Evolutionary conservation across 495 filamentous ascomycete species (phyloP).

Genomic region (Collariella sp.): DNA sequence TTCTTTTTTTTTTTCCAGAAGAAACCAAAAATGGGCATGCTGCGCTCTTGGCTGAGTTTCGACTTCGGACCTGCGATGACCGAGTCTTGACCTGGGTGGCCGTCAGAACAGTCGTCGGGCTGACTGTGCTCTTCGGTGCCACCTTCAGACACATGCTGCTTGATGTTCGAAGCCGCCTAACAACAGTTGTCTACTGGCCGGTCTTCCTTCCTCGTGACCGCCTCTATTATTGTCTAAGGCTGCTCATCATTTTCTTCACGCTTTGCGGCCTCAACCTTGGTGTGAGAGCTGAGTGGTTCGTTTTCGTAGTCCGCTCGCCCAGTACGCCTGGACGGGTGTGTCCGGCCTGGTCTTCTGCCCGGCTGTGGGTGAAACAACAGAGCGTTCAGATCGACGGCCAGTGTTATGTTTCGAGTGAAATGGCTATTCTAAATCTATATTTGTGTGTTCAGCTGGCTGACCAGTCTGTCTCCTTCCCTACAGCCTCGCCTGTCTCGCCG

Average conservation of each 20-base stretch:
- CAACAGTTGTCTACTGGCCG: not conserved
- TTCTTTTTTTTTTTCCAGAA: not conserved
- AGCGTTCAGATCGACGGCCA: not conserved
- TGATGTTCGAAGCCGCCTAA: constrained; percentile 12
- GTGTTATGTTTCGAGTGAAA: not conserved
- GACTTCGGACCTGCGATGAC: constrained; percentile 1
- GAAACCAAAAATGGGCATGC: not conserved
- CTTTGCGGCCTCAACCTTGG: not conserved
- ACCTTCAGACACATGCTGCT: not conserved
- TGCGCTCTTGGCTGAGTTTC: constrained; percentile 6
- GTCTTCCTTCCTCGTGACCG: not conserved
- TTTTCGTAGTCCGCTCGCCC: not conserved
- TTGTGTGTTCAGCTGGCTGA: too few species aligned
- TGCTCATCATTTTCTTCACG: not conserved
- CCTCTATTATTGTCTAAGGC: not conserved
- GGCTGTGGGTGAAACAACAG: not conserved
- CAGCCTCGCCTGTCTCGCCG: not conserved
- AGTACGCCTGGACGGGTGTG: not conserved
- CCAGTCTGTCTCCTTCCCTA: too few species aligned
- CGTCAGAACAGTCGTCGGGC: not conserved
- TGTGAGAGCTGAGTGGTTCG: not conserved
- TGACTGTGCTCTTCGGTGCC: constrained; percentile 6
- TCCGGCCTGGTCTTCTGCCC: not conserved
- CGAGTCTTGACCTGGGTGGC: not conserved
- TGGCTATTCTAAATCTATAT: not conserved